A percentile compares a stretch with the other conserved stretches of the same genome.
phyloP scores from a whole-genome alignment of 2,329 filamentous ascomycete genomes.

The Aspergillus fumigatiaffinis region DNA sequence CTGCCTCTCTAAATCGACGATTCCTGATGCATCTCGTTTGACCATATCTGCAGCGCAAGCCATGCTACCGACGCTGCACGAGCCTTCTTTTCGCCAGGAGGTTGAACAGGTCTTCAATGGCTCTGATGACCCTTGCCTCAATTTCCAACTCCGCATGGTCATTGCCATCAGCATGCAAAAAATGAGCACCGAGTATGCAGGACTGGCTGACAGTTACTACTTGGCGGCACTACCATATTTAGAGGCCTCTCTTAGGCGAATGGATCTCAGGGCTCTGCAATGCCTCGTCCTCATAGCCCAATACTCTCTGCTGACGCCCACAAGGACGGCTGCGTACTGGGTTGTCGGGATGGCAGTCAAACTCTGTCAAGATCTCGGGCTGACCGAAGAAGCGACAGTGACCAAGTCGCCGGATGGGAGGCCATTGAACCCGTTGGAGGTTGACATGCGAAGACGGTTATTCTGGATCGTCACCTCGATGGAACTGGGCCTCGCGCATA shows the following conservation, averaged over 20 bases:
- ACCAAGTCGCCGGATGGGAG: slow-evolving; percentile 57
- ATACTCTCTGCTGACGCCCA: slow-evolving; percentile 89
- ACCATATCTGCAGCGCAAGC: slow-evolving; percentile 64
- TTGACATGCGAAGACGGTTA: slow-evolving; percentile 84
- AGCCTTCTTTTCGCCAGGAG: slow-evolving; percentile 70
- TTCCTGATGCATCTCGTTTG: slow-evolving; percentile 1
- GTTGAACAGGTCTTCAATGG: slow-evolving; percentile 77
- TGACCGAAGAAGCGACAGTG: slow-evolving; percentile 87
- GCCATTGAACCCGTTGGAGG: slow-evolving; percentile 64
- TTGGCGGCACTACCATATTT: slow-evolving; percentile 81
- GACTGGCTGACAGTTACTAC: slow-evolving; percentile 91
- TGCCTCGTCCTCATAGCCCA: slow-evolving; percentile 83
- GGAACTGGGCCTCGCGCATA: slow-evolving; percentile 84
- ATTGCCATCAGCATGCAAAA: slow-evolving; percentile 94
- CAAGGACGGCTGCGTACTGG: slow-evolving; percentile 88
- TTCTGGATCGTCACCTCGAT: slow-evolving; percentile 86
- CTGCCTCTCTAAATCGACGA: neutral
- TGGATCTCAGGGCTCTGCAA: slow-evolving; percentile 85
- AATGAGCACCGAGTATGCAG: slow-evolving; percentile 83
- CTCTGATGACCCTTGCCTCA: slow-evolving; percentile 72
- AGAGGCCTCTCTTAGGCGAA: slow-evolving; percentile 77
- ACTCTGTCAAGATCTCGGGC: slow-evolving; percentile 81
- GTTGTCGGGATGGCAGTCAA: slow-evolving; percentile 83
- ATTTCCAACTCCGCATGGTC: slow-evolving; percentile 86
- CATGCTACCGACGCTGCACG: slow-evolving; percentile 82